Conservation (phyloP, 495 filamentous ascomycete genomes). For the Aspergillus olivimuriae region DNA sequence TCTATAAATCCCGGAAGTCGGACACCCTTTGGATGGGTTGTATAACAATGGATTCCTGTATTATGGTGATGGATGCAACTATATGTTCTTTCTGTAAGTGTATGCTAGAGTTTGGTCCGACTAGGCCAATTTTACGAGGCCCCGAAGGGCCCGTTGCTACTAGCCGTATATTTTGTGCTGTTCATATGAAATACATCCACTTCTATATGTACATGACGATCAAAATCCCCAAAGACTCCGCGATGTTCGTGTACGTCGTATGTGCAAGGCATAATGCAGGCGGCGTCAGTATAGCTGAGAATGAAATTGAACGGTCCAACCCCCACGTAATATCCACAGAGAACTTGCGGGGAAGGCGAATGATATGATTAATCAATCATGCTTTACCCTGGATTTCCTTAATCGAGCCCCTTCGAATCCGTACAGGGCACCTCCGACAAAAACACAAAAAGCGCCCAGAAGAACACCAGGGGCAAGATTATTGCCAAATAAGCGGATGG, state of each 20-base stretch:
- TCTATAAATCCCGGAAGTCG: slow-evolving; percentile 45
- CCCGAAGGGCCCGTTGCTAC: too few relatives aligned
- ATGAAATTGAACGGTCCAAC: too few relatives aligned
- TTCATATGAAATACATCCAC: too few relatives aligned
- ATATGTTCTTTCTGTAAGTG: background rate
- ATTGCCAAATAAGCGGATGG: slow-evolving; percentile 92
- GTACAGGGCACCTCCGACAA: slow-evolving; percentile 81
- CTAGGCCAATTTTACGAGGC: too few relatives aligned
- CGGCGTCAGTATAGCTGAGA: too few relatives aligned
- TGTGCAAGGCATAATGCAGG: too few relatives aligned
- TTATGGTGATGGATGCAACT: background rate
- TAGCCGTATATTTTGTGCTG: too few relatives aligned
- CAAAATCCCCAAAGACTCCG: too few relatives aligned
- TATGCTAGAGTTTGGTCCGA: slow-evolving; percentile 1
- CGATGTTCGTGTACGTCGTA: too few relatives aligned
- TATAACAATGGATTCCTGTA: background rate
- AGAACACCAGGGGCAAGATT: slow-evolving; percentile 65
- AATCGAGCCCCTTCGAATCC: slow-evolving; percentile 60
- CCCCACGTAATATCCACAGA: too few relatives aligned
- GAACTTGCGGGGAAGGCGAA: too few relatives aligned
- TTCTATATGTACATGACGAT: too few relatives aligned
- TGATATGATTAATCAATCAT: slow-evolving; percentile 5
- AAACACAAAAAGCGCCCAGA: slow-evolving; percentile 76
- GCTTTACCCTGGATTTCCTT: slow-evolving; percentile 21
- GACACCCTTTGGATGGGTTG: background rate